phyloP scores from a whole-genome alignment of 495 filamentous ascomycete species.

The Trichoderma orchidacearum region DNA sequence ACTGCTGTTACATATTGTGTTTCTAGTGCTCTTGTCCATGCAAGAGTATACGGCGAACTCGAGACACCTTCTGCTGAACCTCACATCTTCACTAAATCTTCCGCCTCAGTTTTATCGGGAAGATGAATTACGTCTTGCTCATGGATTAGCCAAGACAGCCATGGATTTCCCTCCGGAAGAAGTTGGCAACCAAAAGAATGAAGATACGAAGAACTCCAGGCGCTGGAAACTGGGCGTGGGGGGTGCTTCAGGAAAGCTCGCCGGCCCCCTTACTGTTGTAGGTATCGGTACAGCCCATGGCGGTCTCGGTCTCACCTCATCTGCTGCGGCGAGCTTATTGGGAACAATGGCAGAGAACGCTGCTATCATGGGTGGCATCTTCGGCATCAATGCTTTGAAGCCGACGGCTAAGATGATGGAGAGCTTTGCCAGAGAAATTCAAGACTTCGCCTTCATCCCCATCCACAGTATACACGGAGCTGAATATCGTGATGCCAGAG shows the following conservation, averaged over 20 bases:
- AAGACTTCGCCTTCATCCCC: slow-evolving; percentile 81
- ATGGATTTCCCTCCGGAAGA: slow-evolving; percentile 56
- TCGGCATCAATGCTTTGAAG: slow-evolving; percentile 77
- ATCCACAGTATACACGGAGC: slow-evolving; percentile 31
- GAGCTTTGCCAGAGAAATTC: slow-evolving; percentile 70
- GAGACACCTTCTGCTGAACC: slow-evolving; percentile 55
- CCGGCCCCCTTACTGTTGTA: slow-evolving; percentile 69
- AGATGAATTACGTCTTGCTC: slow-evolving; percentile 62
- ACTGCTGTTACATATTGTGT: slow-evolving; percentile 41
- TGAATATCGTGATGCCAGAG: slow-evolving; percentile 25
- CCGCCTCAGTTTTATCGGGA: slow-evolving; percentile 49
- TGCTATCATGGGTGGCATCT: slow-evolving; percentile 67
- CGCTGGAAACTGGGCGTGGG: slow-evolving; percentile 74
- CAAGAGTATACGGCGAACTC: slow-evolving; percentile 69
- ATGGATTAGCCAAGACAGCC: slow-evolving; percentile 58
- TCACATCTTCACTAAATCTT: slow-evolving; percentile 54
- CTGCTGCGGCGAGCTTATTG: slow-evolving; percentile 59
- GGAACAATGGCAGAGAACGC: slow-evolving; percentile 65
- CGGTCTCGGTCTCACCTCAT: slow-evolving; percentile 57
- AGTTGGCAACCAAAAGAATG: slow-evolving; percentile 50
- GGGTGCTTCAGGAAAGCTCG: slow-evolving; percentile 44
- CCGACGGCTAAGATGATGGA: slow-evolving; percentile 84
- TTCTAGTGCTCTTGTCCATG: slow-evolving; percentile 66
- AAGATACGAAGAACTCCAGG: slow-evolving; percentile 48
- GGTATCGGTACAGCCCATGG: slow-evolving; percentile 74